Base-by-base conservation (phyloP, 805 yeast species). In the Saturnispora quitensis region DNA sequence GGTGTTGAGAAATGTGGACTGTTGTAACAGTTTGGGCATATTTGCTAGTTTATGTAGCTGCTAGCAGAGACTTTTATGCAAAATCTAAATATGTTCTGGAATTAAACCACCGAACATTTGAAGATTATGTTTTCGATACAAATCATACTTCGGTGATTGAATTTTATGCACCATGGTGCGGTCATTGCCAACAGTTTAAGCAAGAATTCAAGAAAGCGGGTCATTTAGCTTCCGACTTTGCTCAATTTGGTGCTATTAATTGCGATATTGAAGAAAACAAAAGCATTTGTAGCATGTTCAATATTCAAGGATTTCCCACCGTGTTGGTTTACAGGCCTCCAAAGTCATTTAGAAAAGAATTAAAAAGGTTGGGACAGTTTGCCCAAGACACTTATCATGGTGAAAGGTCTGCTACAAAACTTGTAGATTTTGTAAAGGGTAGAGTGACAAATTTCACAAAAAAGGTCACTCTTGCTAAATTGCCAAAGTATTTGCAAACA, bases 111-210 rank as follows among this genome's bases (percentile, higher is more conserved):
- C 25, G 54, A 15, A 82, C 72, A 50, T 89, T 89, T 62, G 80
- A 83, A 55, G 76, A 77, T 51, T 84, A 82, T 47, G 80, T 90
- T 3, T 73, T 80, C 43, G 66, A 73, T 22, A 74, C 95, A 2
- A 89, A 89, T 63, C 85, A 88, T 60, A 85, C 95, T 2, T 68
- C 96, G 1, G 69, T 89, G 18, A 89, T 89, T 22, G 89, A 89
- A 70, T 90, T 90, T 67, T 90, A 85, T 67, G 97, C 98, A 4
- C 97, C 97, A 38, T 90, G 98, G 98, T 91, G 99, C 72, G 97
- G 97, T 5, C 89, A 91, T 67, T 91, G 99, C 68, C 76, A 82
- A 60, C 76, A 80, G 52, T 70, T 91, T 48, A 78, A 81, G 53
- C 82, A 85, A 3, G 80, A 79, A 2, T 84, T 74, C 66, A 70